Base-by-base conservation (phyloP, 2,329 filamentous ascomycete genomes). In the Xylaria sp. region DNA sequence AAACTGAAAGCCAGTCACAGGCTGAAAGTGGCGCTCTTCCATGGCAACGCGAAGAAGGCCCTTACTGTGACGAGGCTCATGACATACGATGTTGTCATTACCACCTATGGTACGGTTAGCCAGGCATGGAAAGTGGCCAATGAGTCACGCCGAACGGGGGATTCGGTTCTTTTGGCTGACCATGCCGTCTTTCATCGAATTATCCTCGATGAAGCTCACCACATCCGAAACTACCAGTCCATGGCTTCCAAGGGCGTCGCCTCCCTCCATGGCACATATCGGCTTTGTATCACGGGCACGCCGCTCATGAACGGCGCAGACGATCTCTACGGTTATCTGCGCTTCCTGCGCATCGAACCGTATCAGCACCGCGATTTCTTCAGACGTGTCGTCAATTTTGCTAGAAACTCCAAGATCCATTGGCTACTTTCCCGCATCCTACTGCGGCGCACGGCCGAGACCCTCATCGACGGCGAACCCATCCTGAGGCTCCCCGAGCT, bases 221-320 rank as follows among this genome's bases (percentile, higher is more conserved):
- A 83, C 68, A 90, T 94, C 76, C 94, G 93, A 76, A 94, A 93
- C 68, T 83, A 83, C 59, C 78, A 75, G 39, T 87, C 89, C 0
- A 82, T 84, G 62, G 76, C 81, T 4, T 83, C 88, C 0, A 78
- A 79, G 63, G 89, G 84, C 10, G 83, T 83, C 37, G 83, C 78
- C 66, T 72, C 75, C 16, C 75, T 94, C 11, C 76, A 81, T 60
- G 78, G 87, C n/a, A 79, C 76, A 34, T 84, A 89, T 69, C 81
- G 90, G 50, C 85, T 90, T 74, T 92, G 88, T 70, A 83, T 94
- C 75, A 92, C 88, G 4, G 90, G 90, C 18, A 94, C 90, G 0
- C 90, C 90, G 0, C 91, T 94, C 86, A 95, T 95, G 89, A 97
- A 96, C 67, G 86, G 82, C 11, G 84, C 93, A 1, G 79, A 84